These are phyloP conservation scores for Fusarium virguliforme DNA, from an alignment of 2,329 filamentous ascomycete genomes.

Conservation along the genomic window DNA sequence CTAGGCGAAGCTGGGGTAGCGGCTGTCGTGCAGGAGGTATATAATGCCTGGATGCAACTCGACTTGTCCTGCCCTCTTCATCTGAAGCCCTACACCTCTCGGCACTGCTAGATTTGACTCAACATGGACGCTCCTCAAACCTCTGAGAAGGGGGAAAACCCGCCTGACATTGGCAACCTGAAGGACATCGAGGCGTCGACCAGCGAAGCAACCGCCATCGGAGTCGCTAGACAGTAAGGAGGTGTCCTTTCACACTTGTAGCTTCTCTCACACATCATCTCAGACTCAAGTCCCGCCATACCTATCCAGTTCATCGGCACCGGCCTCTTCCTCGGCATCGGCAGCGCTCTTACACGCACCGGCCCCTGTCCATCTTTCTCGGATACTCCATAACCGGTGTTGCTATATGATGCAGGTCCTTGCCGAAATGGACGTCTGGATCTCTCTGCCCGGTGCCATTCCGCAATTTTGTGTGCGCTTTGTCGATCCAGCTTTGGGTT, in stretches of 20 bases:
- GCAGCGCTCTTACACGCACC: neutral
- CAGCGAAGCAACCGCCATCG: neutral
- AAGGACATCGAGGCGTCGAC: neutral
- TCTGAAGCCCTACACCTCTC: neutral
- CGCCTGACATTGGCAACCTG: neutral
- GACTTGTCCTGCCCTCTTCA: too few species aligned
- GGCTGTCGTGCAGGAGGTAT: neutral
- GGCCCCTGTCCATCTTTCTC: slow-evolving; percentile 6
- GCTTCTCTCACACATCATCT: neutral
- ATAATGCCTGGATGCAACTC: neutral
- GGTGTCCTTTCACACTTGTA: accelerated
- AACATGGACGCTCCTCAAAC: neutral
- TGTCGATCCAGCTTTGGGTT: slow-evolving; percentile 2
- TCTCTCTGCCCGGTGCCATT: neutral
- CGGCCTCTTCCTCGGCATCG: neutral
- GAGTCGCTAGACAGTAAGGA: neutral
- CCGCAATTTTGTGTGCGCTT: neutral
- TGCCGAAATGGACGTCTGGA: neutral
- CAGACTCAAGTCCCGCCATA: slow-evolving; percentile 1
- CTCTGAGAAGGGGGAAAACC: neutral
- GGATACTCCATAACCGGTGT: slow-evolving; percentile 2
- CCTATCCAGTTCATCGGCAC: neutral
- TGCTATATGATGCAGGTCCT: slow-evolving; percentile 7
- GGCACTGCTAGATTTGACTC: neutral
- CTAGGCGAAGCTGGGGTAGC: neutral